Conservation (phyloP, 805 yeast species). For the Metschnikowia noctiluminum region DNA sequence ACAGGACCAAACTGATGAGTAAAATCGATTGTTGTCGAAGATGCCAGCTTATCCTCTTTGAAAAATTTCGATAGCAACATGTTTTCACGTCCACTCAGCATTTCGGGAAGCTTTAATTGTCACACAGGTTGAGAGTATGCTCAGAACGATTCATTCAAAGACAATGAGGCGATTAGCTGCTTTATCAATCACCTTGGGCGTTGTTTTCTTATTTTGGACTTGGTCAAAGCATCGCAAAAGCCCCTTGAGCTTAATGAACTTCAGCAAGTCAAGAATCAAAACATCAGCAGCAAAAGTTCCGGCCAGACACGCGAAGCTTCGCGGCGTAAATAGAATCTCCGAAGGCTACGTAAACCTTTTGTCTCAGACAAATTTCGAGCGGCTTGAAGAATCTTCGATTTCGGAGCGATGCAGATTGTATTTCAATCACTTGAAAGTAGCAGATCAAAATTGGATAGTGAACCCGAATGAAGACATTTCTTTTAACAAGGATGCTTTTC, state of each 20-base stretch:
- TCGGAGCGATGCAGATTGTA: not conserved
- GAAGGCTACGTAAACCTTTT: not conserved
- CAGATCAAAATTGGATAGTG: not conserved
- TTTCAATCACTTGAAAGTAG: not conserved
- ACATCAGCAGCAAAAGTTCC: not conserved
- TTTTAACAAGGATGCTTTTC: not conserved
- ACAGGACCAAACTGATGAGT: no score
- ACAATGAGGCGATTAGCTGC: no score
- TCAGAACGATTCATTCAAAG: no score
- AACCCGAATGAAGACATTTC: not conserved
- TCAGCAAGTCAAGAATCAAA: not conserved
- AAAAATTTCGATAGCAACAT: no score
- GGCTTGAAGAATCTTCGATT: not conserved
- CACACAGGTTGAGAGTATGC: no score
- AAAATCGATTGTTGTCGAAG: no score
- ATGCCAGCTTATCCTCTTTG: no score
- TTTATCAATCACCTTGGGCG: no score
- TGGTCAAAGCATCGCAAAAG: not conserved
- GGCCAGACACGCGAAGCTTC: not conserved
- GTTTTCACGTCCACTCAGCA: no score
- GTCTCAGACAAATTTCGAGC: not conserved
- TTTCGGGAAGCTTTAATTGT: no score
- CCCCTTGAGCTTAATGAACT: not conserved
- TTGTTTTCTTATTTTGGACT: not conserved
- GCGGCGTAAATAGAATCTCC: not conserved